Percentiles rank a stretch among this genome's conserved stretches.
phyloP scores from a whole-genome alignment of 345 rosid genomes.

The Moringa oleifera region DNA sequence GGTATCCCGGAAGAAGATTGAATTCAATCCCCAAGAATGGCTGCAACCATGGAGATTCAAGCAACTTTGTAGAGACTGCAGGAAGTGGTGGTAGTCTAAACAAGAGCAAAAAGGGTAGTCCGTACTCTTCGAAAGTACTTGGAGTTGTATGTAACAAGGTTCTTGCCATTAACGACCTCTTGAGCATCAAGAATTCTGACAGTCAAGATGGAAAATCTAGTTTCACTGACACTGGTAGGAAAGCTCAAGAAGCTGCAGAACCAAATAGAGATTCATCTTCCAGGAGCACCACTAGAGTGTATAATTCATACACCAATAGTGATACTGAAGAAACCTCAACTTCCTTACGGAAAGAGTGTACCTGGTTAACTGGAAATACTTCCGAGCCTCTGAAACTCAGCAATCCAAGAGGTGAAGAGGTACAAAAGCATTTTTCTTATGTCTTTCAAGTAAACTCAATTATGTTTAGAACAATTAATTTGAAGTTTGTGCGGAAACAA shows the following conservation, averaged over 20 bases:
- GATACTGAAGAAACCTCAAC: slow-evolving; percentile 25
- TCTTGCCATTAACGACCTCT: slow-evolving; percentile 13
- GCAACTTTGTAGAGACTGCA: slow-evolving; percentile 15
- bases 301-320: slow-evolving; percentile 28
- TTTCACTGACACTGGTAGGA: slow-evolving; percentile 8
- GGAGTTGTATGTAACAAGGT: slow-evolving; percentile 23
- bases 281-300: slow-evolving; percentile 28
- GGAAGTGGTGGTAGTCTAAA: not conserved
- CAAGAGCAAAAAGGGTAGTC: slow-evolving; percentile 20
- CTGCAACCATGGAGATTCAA: slow-evolving; percentile 16
- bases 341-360: not conserved
- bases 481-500: not conserved
- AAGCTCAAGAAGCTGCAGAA: slow-evolving; percentile 22
- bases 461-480: no score
- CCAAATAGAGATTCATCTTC: slow-evolving; percentile 22
- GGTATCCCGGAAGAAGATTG: slow-evolving; percentile 18
- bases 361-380: slow-evolving; percentile 1
- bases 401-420: slow-evolving; percentile 24
- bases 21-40: slow-evolving; percentile 6
- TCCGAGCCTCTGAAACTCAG: slow-evolving; percentile 6
- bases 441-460: no score
- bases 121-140: slow-evolving; percentile 20
- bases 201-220: slow-evolving; percentile 11
- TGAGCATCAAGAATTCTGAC: slow-evolving; percentile 12
- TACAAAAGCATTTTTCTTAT: no score